Percentiles rank a stretch among this genome's conserved stretches.
Conservation (phyloP, 164 flowering plant species). For the Dillenia suffruticosa region DNA sequence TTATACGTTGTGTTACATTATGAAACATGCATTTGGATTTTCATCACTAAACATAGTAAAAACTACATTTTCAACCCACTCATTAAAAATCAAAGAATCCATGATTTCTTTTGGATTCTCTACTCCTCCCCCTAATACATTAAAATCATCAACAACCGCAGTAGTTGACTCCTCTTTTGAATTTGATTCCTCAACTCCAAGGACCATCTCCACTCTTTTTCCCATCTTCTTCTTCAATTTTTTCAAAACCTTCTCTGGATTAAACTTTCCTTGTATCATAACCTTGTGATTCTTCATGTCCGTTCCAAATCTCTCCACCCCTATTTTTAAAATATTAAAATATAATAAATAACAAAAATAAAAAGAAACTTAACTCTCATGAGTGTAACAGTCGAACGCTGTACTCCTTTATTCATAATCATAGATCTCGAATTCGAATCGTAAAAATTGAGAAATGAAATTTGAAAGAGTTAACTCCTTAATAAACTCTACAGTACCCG, state of each 20-base stretch:
- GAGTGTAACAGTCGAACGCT: no score
- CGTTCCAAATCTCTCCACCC: constrained; percentile 60
- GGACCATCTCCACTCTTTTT: constrained; percentile 45
- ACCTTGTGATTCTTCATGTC: constrained; percentile 56
- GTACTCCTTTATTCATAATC: no score
- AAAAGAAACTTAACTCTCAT: no score
- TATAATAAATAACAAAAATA: not conserved
- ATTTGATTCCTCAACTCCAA: not conserved
- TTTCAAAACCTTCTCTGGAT: constrained; percentile 53
- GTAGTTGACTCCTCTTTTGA: not conserved
- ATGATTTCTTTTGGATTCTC: not conserved
- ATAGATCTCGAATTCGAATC: no score
- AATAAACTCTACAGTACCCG: no score
- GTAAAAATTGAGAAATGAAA: no score
- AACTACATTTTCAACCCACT: constrained; percentile 10
- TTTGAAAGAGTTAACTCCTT: no score
- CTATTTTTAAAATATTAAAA: constrained; percentile 16
- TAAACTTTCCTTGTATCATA: constrained; percentile 39
- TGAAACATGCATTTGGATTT: constrained; percentile 46
- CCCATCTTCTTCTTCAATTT: constrained; percentile 70
- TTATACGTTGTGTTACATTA: constrained; percentile 25
- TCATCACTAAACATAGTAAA: constrained; percentile 49
- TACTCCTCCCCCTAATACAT: not conserved
- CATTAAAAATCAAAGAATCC: constrained; percentile 5
- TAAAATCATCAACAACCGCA: not conserved